Evolutionary conservation across 768 basidiomycete genomes (phyloP).

Genomic region (Leccinum subtestaceum): DNA sequence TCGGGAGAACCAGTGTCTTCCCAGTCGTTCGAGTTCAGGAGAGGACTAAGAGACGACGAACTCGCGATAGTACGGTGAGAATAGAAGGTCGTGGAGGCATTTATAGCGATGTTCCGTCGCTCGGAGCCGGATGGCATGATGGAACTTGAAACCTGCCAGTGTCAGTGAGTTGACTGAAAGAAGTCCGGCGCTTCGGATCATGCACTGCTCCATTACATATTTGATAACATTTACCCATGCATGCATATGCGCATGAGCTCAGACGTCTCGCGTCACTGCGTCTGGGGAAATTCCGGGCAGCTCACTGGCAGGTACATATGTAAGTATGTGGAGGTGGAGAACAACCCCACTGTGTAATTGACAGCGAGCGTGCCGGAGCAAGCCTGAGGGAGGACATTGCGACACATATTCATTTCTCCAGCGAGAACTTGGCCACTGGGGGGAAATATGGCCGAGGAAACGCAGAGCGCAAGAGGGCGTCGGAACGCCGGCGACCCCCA

Average conservation of each 20-base stretch:
- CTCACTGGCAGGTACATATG: not conserved
- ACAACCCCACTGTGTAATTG: not conserved
- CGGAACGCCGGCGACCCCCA: not conserved
- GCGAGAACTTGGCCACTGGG: not conserved
- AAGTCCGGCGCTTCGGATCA: not conserved
- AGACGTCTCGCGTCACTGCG: not conserved
- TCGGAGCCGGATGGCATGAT: not conserved
- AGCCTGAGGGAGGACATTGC: no score
- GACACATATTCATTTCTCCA: not conserved
- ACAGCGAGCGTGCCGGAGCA: no score
- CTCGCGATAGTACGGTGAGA: constrained; percentile 8
- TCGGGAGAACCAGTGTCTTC: not conserved
- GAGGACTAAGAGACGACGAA: constrained; percentile 17
- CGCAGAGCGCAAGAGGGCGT: not conserved
- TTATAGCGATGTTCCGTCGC: constrained; percentile 15
- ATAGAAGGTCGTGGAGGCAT: not conserved
- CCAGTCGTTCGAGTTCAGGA: constrained; percentile 4
- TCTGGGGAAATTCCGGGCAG: not conserved
- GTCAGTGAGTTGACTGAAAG: no score
- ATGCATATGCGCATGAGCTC: not conserved
- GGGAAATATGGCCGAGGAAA: not conserved
- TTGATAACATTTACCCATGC: not conserved
- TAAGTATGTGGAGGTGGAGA: no score
- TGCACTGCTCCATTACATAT: not conserved
- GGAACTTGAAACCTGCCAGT: not conserved